A percentile compares a stretch with the other conserved stretches of the same genome.
Conservation (phyloP, 768 basidiomycete species). For the Gymnopilus dilepis region DNA sequence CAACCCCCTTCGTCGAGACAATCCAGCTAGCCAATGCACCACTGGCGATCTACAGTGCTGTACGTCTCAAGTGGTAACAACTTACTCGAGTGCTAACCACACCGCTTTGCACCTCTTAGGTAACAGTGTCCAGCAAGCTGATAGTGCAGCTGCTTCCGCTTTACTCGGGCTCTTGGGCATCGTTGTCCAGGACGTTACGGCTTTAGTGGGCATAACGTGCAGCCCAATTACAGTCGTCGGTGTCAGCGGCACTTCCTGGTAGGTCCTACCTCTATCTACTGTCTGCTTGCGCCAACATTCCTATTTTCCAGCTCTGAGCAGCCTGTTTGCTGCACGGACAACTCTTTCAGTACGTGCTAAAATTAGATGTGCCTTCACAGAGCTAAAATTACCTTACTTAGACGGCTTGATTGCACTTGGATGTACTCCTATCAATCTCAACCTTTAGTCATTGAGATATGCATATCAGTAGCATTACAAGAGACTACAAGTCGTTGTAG, state of each 20-base stretch:
- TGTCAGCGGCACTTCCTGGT: slow-evolving; percentile 21
- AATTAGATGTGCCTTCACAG: neutral
- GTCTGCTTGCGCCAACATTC: neutral
- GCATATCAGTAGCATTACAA: too few species aligned
- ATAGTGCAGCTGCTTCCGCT: neutral
- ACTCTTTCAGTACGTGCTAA: slow-evolving; percentile 28
- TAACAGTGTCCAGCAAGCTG: slow-evolving; percentile 22
- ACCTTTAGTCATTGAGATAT: slow-evolving; percentile 17
- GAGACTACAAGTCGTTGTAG: too few species aligned
- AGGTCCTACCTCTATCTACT: neutral
- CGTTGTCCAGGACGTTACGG: slow-evolving; percentile 15
- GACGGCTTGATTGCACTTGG: slow-evolving; percentile 34
- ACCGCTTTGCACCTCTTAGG: slow-evolving; percentile 3
- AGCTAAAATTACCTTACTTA: slow-evolving; percentile 3
- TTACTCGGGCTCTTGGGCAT: slow-evolving; percentile 30
- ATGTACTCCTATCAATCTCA: slow-evolving; percentile 35
- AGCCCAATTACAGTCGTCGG: slow-evolving; percentile 28
- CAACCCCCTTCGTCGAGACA: slow-evolving; percentile 14
- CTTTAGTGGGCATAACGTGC: slow-evolving; percentile 25
- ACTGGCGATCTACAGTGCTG: slow-evolving; percentile 35
- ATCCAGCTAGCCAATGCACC: slow-evolving; percentile 24
- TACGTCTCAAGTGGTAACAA: neutral
- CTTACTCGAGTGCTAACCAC: neutral
- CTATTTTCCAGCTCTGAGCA: slow-evolving; percentile 19
- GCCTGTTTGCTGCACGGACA: slow-evolving; percentile 35